Conservation (phyloP, 2,329 filamentous ascomycete species). For the Herpotrichia juniperi region DNA sequence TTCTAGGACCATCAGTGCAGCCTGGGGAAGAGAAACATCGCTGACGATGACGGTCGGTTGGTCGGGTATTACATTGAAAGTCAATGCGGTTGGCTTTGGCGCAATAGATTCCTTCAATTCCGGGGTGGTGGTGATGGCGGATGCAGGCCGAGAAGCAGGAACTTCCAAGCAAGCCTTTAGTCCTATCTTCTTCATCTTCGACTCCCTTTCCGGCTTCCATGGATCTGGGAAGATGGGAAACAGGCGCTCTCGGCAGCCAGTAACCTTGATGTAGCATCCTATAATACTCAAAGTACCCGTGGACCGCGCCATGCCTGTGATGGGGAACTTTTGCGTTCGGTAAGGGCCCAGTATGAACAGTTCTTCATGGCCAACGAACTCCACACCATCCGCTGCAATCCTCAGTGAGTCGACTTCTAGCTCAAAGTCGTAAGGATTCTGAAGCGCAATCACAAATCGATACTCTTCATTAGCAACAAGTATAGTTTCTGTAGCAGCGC, state of each 20-base stretch:
- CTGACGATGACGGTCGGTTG: constrained; percentile 81
- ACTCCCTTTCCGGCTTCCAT: constrained; percentile 73
- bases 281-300: constrained; percentile 74
- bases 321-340: constrained; percentile 76
- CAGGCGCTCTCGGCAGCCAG: constrained; percentile 78
- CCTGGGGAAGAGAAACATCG: constrained; percentile 79
- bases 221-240: constrained; percentile 83
- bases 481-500: constrained; percentile 65
- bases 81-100: constrained; percentile 53
- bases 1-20: constrained; percentile 89
- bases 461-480: constrained; percentile 81
- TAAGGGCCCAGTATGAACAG: constrained; percentile 78
- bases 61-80: constrained; percentile 75
- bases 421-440: constrained; percentile 94
- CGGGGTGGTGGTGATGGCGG: constrained; percentile 31
- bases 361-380: constrained; percentile 71
- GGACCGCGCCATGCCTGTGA: constrained; percentile 70
- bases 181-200: constrained; percentile 79
- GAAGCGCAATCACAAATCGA: constrained; percentile 80
- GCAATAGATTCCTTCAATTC: constrained; percentile 26
- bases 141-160: constrained; percentile 54
- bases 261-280: constrained; percentile 79
- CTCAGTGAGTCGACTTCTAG: constrained; percentile 83
- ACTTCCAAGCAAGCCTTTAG: constrained; percentile 54
- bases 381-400: constrained; percentile 74